phyloP scores from a whole-genome alignment of 441 rosid species.

The Metrosideros polymorpha region DNA sequence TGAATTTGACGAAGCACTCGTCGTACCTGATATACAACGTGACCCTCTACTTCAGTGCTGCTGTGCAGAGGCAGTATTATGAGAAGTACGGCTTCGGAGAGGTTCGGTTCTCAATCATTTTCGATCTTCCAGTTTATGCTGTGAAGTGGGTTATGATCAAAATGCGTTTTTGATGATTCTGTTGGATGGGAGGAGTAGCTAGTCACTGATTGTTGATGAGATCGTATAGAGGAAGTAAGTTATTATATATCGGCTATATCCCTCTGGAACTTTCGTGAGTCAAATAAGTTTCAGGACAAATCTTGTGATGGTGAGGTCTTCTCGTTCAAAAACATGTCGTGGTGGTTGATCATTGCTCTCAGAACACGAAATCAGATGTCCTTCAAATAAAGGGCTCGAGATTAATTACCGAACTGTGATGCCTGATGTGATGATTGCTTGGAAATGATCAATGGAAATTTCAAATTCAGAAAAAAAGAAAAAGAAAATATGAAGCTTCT shows the following conservation, averaged over 20 bases:
- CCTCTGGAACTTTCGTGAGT: not conserved
- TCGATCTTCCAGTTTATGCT: not conserved
- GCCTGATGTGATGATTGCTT: not conserved
- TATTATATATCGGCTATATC: not conserved
- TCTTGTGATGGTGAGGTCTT: not conserved
- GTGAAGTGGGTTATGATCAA: not conserved
- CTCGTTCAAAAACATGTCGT: not conserved
- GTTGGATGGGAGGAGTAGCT: not conserved
- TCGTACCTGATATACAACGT: slow-evolving; percentile 89
- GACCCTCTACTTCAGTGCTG: slow-evolving; percentile 75
- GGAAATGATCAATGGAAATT: not conserved
- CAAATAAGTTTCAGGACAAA: not conserved
- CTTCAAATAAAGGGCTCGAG: not conserved
- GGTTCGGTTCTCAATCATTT: slow-evolving; percentile 19
- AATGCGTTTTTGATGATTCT: not conserved
- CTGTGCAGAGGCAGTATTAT: slow-evolving; percentile 66
- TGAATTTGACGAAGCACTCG: slow-evolving; percentile 91
- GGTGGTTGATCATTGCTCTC: not conserved
- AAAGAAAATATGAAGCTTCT: not conserved
- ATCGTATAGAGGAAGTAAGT: not conserved
- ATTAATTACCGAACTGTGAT: not conserved
- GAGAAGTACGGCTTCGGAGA: slow-evolving; percentile 58
- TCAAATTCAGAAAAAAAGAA: not conserved
- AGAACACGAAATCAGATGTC: not conserved
- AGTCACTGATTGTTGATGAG: not conserved